Conservation (phyloP, 2,329 filamentous ascomycete genomes). For the Simplicillium sp. region DNA sequence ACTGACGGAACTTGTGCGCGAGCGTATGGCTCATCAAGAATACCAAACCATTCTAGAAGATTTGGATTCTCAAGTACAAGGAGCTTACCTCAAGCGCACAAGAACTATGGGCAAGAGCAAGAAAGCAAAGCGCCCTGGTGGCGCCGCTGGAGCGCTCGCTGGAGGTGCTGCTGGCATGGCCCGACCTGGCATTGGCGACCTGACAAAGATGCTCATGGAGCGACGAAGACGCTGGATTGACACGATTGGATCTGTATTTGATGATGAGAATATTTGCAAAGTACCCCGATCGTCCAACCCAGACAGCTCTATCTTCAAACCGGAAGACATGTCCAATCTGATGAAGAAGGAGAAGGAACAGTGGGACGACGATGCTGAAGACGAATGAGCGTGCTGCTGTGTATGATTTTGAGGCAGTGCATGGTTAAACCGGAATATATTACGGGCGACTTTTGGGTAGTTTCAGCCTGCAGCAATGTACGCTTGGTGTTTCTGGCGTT, state of each 20-base stretch:
- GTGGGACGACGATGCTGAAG: conserved; percentile 74
- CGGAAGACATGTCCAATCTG: conserved; percentile 60
- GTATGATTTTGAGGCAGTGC: too few species aligned
- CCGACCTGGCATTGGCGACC: conserved; percentile 78
- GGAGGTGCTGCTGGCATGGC: conserved; percentile 53
- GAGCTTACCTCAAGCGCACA: conserved; percentile 91
- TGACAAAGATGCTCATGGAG: conserved; percentile 88
- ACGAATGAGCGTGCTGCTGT: conserved; percentile 28
- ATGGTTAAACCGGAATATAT: neutral
- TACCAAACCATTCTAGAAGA: conserved; percentile 96
- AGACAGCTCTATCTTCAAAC: conserved; percentile 62
- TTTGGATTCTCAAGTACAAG: conserved; percentile 87
- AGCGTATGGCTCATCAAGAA: conserved; percentile 92
- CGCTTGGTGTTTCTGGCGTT: too few species aligned
- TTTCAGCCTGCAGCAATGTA: too few species aligned
- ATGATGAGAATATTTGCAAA: conserved; percentile 64
- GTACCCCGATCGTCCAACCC: conserved; percentile 61
- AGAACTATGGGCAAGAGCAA: conserved; percentile 90
- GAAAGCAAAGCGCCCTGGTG: conserved; percentile 74
- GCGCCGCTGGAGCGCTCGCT: conserved; percentile 63
- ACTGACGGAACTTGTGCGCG: conserved; percentile 77
- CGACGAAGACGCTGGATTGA: conserved; percentile 81
- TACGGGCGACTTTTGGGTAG: neutral
- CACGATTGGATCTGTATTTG: conserved; percentile 83
- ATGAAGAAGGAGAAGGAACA: conserved; percentile 69